A percentile compares a stretch with the other conserved stretches of the same genome.
Evolutionary conservation across 2,329 filamentous ascomycete genomes (phyloP).

Genomic region (Dactylellina haptotyla): DNA sequence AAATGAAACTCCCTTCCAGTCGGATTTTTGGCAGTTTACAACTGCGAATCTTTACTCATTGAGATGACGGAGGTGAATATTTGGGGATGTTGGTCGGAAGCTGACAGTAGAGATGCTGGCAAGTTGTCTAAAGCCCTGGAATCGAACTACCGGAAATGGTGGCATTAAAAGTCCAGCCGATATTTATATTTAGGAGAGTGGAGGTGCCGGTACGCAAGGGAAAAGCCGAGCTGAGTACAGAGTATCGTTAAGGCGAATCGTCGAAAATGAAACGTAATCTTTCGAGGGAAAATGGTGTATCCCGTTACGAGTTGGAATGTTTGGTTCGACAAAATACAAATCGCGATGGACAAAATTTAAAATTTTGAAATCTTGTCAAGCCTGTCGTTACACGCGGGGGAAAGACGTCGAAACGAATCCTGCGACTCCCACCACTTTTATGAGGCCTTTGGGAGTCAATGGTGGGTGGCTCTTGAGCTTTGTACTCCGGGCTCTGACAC

Average conservation of each 20-base stretch:
- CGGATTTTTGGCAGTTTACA: conserved; percentile 17
- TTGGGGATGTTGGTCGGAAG: conserved; percentile 9
- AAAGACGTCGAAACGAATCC: conserved; percentile 49
- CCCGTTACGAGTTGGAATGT: conserved; percentile 10
- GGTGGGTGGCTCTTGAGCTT: conserved; percentile 43
- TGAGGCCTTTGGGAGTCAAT: conserved; percentile 26
- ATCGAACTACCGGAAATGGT: conserved; percentile 39
- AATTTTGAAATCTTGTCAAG: conserved; percentile 26
- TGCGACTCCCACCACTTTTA: conserved; percentile 52
- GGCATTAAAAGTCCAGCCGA: conserved; percentile 26
- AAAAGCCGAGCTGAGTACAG: not conserved
- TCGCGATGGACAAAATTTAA: conserved; percentile 35
- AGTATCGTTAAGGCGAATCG: conserved; percentile 17
- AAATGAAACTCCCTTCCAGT: conserved; percentile 8
- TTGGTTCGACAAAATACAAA: conserved; percentile 17
- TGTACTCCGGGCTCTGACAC: conserved; percentile 52
- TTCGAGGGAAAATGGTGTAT: conserved; percentile 32
- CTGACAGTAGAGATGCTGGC: conserved; percentile 23
- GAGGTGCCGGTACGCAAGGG: not conserved
- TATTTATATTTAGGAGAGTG: conserved; percentile 14
- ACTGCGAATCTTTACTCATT: conserved; percentile 23
- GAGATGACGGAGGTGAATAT: conserved; percentile 16
- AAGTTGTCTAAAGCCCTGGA: conserved; percentile 7
- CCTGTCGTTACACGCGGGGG: conserved; percentile 40
- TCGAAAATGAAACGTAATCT: conserved; percentile 34